Evolutionary conservation across 164 flowering plant species (phyloP).

Genomic region (Aristolochia fimbriata): DNA sequence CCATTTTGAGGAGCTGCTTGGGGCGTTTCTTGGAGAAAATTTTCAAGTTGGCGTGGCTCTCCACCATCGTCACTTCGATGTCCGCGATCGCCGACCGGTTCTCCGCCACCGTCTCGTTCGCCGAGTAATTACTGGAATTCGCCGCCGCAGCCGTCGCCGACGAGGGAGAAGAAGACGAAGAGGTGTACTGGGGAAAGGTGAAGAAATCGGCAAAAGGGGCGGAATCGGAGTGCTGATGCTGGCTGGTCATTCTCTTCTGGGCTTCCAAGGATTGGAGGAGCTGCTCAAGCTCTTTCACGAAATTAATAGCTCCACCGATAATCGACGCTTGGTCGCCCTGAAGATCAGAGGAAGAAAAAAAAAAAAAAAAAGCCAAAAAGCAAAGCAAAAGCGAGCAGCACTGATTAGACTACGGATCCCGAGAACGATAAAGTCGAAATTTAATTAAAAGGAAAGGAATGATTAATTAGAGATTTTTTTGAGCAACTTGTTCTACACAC

Average conservation of each 20-base stretch:
- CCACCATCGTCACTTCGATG: conserved; percentile 86
- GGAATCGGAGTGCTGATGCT: conserved; percentile 8
- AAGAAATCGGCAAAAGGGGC: conserved; percentile 55
- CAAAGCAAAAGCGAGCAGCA: not conserved
- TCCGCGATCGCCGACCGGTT: conserved; percentile 38
- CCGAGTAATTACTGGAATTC: conserved; percentile 1
- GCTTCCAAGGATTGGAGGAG: conserved; percentile 51
- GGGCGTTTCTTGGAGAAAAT: conserved; percentile 48
- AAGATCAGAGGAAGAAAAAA: too few species aligned
- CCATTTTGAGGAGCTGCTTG: conserved; percentile 61
- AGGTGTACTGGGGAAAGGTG: conserved; percentile 47
- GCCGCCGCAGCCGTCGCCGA: not conserved
- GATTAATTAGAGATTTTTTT: too few species aligned
- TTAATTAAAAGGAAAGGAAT: not conserved
- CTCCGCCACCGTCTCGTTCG: conserved; percentile 9
- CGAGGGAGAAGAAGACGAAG: conserved; percentile 7
- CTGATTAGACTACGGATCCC: not conserved
- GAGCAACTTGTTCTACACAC: too few species aligned
- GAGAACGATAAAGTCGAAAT: not conserved
- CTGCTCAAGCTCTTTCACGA: conserved; percentile 85
- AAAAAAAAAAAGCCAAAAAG: too few species aligned
- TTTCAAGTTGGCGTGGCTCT: conserved; percentile 76
- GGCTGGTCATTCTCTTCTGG: conserved; percentile 19
- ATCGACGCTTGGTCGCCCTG: conserved; percentile 98
- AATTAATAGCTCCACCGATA: conserved; percentile 84